phyloP scores from a whole-genome alignment of 371 early-diverging fungal species.

The Apophysomyces trapeziformis region DNA sequence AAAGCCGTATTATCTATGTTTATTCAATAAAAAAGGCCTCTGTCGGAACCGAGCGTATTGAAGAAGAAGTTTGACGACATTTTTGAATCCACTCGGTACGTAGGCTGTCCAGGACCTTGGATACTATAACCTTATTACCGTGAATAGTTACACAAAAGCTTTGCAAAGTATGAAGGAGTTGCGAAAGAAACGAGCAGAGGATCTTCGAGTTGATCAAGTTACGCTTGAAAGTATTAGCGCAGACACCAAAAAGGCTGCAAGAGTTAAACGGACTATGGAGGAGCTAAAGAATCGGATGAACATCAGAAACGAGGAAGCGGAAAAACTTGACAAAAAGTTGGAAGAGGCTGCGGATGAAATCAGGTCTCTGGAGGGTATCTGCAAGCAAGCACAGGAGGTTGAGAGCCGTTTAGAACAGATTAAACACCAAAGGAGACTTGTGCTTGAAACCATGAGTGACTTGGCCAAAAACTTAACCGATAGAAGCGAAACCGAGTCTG shows the following conservation, averaged over 20 bases:
- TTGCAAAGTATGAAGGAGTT: conserved; percentile 82
- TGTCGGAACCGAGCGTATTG: conserved; percentile 87
- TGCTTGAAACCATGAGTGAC: conserved; percentile 47
- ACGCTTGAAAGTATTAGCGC: conserved; percentile 70
- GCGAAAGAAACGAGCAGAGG: conserved; percentile 72
- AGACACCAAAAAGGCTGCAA: conserved; percentile 77
- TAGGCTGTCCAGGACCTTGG: conserved; percentile 2
- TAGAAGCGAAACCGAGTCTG: conserved; percentile 57
- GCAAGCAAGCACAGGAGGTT: conserved; percentile 39
- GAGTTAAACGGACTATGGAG: conserved; percentile 45
- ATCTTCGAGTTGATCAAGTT: conserved; percentile 69
- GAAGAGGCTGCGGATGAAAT: conserved; percentile 41
- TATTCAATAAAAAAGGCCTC: conserved; percentile 65
- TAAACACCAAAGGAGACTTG: conserved; percentile 41
- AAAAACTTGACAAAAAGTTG: conserved; percentile 48
- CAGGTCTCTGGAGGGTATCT: conserved; percentile 39
- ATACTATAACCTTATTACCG: conserved; percentile 2
- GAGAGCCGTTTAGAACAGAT: conserved; percentile 34
- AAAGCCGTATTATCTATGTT: background rate
- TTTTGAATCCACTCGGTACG: conserved; percentile 89
- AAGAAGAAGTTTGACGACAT: conserved; percentile 99
- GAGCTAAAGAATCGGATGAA: conserved; percentile 39
- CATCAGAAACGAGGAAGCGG: conserved; percentile 41
- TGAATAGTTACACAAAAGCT: conserved; percentile 88
- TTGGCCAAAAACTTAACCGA: conserved; percentile 50